Evolutionary conservation across 2,329 filamentous ascomycete genomes (phyloP).

Genomic region (Alternaria postmessia): DNA sequence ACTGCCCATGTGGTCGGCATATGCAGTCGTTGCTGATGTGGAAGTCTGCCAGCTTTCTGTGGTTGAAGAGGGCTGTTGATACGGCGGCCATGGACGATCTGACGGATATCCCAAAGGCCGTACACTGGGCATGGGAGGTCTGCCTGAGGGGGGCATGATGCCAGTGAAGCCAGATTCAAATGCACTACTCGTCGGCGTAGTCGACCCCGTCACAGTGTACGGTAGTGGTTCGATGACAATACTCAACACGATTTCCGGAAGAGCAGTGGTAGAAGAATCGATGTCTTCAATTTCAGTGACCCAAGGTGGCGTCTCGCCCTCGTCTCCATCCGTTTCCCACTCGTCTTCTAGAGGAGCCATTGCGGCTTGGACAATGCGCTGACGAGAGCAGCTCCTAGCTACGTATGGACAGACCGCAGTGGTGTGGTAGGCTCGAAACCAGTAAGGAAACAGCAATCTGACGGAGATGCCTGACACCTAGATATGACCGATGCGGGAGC

Average conservation of each 20-base stretch:
- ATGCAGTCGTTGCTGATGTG: conserved; percentile 11
- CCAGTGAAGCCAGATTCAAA: background rate
- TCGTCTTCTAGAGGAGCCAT: conserved; percentile 25
- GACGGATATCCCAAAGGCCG: background rate
- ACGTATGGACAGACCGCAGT: conserved; percentile 13
- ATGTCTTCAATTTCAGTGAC: conserved; percentile 1
- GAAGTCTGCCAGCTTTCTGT: conserved; percentile 7
- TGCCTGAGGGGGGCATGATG: background rate
- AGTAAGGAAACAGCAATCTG: conserved; percentile 8
- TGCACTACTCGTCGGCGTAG: background rate
- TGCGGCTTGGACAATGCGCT: conserved; percentile 24
- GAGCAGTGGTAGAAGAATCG: background rate
- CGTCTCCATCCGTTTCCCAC: conserved; percentile 14
- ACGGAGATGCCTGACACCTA: conserved; percentile 18
- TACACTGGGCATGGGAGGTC: background rate
- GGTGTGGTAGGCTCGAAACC: conserved; percentile 25
- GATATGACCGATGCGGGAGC: conserved; percentile 18
- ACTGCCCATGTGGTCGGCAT: background rate
- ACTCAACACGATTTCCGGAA: background rate
- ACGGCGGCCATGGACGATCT: conserved; percentile 2
- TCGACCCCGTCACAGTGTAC: background rate
- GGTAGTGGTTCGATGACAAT: background rate
- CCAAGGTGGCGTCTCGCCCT: background rate
- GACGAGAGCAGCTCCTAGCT: conserved; percentile 24
- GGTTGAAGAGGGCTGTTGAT: background rate